Conservation (phyloP, 176 grass and related monocot genomes). For the Oryza brachyantha region DNA sequence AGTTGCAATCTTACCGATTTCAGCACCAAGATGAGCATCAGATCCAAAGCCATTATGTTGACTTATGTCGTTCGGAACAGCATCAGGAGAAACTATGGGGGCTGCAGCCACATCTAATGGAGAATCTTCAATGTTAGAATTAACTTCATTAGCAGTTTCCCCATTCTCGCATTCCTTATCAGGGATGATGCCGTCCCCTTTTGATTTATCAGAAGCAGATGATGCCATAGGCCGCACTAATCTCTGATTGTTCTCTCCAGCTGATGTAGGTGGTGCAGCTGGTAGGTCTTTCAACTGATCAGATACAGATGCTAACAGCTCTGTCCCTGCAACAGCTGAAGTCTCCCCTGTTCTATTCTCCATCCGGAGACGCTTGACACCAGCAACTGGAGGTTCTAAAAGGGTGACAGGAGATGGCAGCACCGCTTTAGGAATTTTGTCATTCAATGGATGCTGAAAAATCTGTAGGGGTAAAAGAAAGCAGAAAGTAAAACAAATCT, state of each 20-base stretch:
- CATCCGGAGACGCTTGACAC: slow-evolving; percentile 54
- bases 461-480: slow-evolving; percentile 61
- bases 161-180: slow-evolving; percentile 58
- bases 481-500: slow-evolving; percentile 16
- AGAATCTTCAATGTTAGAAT: slow-evolving; percentile 62
- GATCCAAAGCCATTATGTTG: slow-evolving; percentile 46
- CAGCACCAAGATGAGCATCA: slow-evolving; percentile 56
- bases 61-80: slow-evolving; percentile 41
- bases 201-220: slow-evolving; percentile 58
- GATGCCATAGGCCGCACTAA: slow-evolving; percentile 37
- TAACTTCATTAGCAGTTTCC: slow-evolving; percentile 60
- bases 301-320: slow-evolving; percentile 77
- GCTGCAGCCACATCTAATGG: slow-evolving; percentile 48
- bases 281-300: slow-evolving; percentile 58
- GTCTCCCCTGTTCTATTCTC: slow-evolving; percentile 63
- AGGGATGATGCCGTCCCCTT: slow-evolving; percentile 46
- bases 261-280: slow-evolving; percentile 25
- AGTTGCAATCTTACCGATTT: slow-evolving; percentile 70
- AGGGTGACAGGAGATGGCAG: slow-evolving; percentile 46
- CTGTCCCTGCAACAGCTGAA: slow-evolving; percentile 64
- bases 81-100: slow-evolving; percentile 53
- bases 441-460: slow-evolving; percentile 86
- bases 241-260: slow-evolving; percentile 43
- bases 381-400: slow-evolving; percentile 44
- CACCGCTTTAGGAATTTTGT: slow-evolving; percentile 52